phyloP scores from a whole-genome alignment of 805 yeast genomes.

The Metschnikowia santaceciliae region DNA sequence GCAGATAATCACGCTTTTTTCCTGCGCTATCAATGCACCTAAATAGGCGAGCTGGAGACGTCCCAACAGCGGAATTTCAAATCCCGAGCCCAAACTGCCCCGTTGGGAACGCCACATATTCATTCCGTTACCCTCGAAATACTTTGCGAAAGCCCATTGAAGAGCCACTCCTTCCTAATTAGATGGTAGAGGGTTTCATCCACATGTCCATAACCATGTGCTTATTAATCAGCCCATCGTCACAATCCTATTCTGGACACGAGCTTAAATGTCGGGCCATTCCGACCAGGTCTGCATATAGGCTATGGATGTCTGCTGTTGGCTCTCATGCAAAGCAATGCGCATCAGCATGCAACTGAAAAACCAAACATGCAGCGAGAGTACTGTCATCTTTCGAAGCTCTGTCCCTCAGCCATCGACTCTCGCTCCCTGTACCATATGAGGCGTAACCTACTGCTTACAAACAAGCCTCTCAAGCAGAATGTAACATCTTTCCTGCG shows the following conservation, averaged over 20 bases:
- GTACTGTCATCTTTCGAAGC: neutral
- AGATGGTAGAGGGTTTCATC: too few species aligned
- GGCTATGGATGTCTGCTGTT: neutral
- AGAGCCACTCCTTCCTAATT: too few species aligned
- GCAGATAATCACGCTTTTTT: constrained; percentile 1
- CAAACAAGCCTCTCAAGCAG: too few species aligned
- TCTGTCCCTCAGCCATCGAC: too few species aligned
- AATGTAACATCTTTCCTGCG: too few species aligned
- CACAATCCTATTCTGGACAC: neutral
- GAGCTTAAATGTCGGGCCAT: neutral
- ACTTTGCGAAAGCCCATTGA: too few species aligned
- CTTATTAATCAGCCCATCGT: neutral
- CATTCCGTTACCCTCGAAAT: too few species aligned
- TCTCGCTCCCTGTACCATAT: too few species aligned
- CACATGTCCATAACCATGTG: neutral
- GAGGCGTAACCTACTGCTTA: too few species aligned
- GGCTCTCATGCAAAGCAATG: neutral
- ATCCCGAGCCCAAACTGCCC: neutral
- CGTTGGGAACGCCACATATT: too few species aligned
- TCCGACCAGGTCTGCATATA: neutral
- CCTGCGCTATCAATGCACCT: neutral
- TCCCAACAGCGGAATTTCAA: neutral
- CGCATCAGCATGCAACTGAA: neutral
- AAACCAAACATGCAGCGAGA: neutral
- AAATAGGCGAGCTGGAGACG: constrained; percentile 1